Percentiles rank a stretch among this genome's conserved stretches.
Conservation (phyloP, 768 basidiomycete genomes). For the Lentinula sp. region DNA sequence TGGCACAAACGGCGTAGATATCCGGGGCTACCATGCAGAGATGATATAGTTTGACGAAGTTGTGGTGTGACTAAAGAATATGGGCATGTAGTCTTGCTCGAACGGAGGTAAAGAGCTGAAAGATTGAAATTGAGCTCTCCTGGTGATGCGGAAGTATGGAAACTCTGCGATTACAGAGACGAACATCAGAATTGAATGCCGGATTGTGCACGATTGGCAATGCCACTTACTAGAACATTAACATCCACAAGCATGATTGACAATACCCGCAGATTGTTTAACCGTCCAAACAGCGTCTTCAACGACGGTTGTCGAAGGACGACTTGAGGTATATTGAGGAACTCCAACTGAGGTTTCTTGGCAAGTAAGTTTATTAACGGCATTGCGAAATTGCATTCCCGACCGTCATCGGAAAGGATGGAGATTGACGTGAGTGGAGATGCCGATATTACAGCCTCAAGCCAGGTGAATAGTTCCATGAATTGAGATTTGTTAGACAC, state of each 20-base stretch:
- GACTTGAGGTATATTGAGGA: conserved; percentile 5
- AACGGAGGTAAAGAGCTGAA: conserved; percentile 1
- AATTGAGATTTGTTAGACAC: background rate
- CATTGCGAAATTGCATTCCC: conserved; percentile 3
- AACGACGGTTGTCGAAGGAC: background rate
- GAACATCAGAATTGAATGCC: background rate
- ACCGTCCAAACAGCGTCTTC: background rate
- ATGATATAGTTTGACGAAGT: background rate
- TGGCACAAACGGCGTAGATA: background rate
- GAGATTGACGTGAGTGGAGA: background rate
- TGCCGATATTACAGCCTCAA: background rate
- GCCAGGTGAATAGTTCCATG: background rate
- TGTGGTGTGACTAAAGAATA: background rate
- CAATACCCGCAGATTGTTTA: background rate
- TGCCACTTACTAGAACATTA: background rate
- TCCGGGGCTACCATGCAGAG: background rate
- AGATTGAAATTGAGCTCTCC: background rate
- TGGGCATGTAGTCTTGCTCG: background rate
- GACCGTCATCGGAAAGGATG: background rate
- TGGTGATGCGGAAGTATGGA: background rate
- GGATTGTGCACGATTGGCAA: background rate
- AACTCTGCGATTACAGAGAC: background rate
- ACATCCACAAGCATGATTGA: conserved; percentile 5
- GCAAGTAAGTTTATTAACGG: background rate
- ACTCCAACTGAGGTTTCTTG: conserved; percentile 1